These are phyloP conservation scores for Hirsutella minnesotensis DNA, from an alignment of 2,329 filamentous ascomycete species.

Conservation along the genomic window DNA sequence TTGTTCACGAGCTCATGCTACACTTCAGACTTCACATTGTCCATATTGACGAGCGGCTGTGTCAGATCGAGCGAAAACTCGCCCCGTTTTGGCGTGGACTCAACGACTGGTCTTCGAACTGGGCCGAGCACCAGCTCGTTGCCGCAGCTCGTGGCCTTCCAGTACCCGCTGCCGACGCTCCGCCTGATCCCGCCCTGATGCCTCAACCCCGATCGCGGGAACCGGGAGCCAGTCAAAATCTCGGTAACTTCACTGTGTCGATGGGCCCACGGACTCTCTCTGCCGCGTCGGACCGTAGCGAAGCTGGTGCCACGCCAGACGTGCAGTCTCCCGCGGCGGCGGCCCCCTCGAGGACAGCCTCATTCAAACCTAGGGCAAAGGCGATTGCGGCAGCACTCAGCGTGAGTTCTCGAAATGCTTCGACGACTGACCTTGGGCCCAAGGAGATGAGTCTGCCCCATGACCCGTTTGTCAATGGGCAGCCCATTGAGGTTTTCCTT, in stretches of 20 bases:
- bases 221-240: slow-evolving; percentile 40
- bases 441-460: slow-evolving; percentile 69
- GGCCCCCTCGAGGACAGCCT: slow-evolving; percentile 32
- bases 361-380: slow-evolving; percentile 76
- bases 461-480: slow-evolving; percentile 88
- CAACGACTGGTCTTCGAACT: slow-evolving; percentile 76
- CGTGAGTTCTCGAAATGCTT: slow-evolving; percentile 59
- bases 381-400: slow-evolving; percentile 74
- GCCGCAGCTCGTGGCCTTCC: slow-evolving; percentile 76
- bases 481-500: slow-evolving; percentile 80
- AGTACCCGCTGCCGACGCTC: slow-evolving; percentile 73
- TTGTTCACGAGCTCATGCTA: not conserved
- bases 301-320: slow-evolving; percentile 47
- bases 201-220: slow-evolving; percentile 32
- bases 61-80: slow-evolving; percentile 77
- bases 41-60: slow-evolving; percentile 7
- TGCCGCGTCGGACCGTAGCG: slow-evolving; percentile 58
- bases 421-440: slow-evolving; percentile 58
- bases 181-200: slow-evolving; percentile 56
- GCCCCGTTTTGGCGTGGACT: slow-evolving; percentile 94
- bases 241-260: slow-evolving; percentile 67
- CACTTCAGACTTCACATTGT: not conserved
- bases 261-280: slow-evolving; percentile 69
- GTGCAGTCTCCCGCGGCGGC: slow-evolving; percentile 37
- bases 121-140: slow-evolving; percentile 93